Evolutionary conservation across 2,329 filamentous ascomycete species (phyloP).

Genomic region (Penicillium brevicompactum): DNA sequence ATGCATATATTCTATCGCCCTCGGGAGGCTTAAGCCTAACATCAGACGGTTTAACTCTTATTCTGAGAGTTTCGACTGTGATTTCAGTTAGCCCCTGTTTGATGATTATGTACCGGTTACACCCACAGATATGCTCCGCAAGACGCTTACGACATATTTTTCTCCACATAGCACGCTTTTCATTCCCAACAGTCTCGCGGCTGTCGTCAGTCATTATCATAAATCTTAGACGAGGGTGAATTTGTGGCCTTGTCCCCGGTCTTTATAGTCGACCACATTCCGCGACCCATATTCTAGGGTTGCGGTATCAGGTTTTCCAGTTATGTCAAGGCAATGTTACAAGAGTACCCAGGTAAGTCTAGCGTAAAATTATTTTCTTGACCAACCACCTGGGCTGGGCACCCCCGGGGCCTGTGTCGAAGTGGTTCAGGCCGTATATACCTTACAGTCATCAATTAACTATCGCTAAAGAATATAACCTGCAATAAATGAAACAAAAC

Average conservation of each 20-base stretch:
- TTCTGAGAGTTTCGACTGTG: background rate
- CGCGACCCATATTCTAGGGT: background rate
- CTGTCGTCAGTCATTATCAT: background rate
- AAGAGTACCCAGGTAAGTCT: background rate
- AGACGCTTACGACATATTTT: background rate
- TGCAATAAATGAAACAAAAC: no score
- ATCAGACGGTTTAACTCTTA: background rate
- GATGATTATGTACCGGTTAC: background rate
- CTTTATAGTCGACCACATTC: background rate
- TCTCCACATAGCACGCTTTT: background rate
- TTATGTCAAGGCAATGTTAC: slow-evolving; percentile 8
- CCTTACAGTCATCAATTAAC: no score
- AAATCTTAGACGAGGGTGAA: background rate
- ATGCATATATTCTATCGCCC: background rate
- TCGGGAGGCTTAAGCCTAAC: background rate
- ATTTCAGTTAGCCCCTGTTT: background rate
- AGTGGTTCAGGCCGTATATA: no score
- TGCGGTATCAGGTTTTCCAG: background rate
- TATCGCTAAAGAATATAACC: no score
- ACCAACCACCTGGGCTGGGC: no score
- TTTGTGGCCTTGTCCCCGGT: background rate
- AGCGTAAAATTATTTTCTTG: no score
- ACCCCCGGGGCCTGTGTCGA: no score
- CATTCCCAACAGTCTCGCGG: background rate
- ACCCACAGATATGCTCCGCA: background rate